Evolutionary conservation across 768 basidiomycete genomes (phyloP), one percentile per base, ranked within the genome.

Genomic region (Auricularia auricula-judae): DNA sequence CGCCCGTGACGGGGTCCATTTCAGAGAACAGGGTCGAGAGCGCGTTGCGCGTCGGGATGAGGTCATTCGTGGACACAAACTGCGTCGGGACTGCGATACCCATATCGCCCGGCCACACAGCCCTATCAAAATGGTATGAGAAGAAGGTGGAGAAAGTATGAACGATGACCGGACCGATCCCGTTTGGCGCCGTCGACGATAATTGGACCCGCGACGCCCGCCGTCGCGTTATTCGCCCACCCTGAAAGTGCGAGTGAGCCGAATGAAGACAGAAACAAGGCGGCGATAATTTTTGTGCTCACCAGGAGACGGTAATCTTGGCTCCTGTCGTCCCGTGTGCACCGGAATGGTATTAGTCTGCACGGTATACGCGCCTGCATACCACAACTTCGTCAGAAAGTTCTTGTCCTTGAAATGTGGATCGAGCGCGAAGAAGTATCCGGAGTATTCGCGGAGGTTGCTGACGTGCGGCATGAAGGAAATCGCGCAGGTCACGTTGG

Each of bases 111-210:
- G 56, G 56, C 56, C 56, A 59, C 0, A 59, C 56, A n/a, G 56
- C 56, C 0, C 56, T 59, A 36, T 18, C 1, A 18, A 51, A 21
- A 10, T 16, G 18, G n/a, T 0, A 36, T 23, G 23, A 4, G 56
- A 7, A 14, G 1, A 4, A 10, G 23, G 23, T 7, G 11, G 7
- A 14, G 56, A 29, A 12, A 21, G 8, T 5, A 18, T 14, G 11
- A 18, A 21, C 11, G 47, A 18, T 18, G 0, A 0, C 0, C 29
- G 29, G 29, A 51, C 80, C 84, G 75, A 67, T 84, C 84, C 11
- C 84, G 80, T 68, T 86, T 85, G 5, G 83, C 84, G 3, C 82
- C 82, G 66, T 86, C 84, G 3, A 86, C 82, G 62, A 86, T 53
- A 51, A 84, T 84, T 3, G 84, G 83, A 0, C 83, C 83, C 3